Evolutionary conservation across 2,329 filamentous ascomycete species (phyloP).

Genomic region (Diaporthe sp.): DNA sequence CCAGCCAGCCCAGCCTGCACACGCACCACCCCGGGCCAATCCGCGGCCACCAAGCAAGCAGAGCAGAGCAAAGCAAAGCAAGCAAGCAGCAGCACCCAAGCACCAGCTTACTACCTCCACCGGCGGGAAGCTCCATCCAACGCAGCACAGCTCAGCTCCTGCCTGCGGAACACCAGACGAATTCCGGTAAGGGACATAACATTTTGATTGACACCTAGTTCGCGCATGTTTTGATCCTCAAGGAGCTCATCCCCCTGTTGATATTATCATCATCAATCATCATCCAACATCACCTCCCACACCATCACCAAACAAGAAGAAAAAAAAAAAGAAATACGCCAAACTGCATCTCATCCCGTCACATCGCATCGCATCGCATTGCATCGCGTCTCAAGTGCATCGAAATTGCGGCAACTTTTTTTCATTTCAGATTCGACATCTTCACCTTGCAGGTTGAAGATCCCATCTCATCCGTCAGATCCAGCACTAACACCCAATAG

Average conservation of each 20-base stretch:
- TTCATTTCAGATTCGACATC: not conserved
- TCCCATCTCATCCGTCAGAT: conserved; percentile 13
- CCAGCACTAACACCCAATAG: conserved; percentile 11
- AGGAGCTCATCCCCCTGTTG: not conserved
- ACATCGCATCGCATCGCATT: not conserved
- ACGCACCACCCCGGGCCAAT: conserved; percentile 17
- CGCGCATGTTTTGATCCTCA: not conserved
- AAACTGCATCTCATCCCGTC: not conserved
- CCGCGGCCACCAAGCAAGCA: conserved; percentile 5
- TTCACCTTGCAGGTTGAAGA: not conserved
- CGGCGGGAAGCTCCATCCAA: conserved; percentile 13
- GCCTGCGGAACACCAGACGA: conserved; percentile 11
- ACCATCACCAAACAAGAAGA: not conserved
- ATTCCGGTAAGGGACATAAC: not conserved
- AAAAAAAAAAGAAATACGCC: not conserved
- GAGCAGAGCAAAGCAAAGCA: not conserved
- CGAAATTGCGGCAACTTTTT: not conserved
- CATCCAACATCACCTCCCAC: not conserved
- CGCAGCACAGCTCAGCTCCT: conserved; percentile 8
- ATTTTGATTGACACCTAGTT: conserved; percentile 7
- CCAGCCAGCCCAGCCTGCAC: conserved; percentile 21
- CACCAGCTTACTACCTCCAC: conserved; percentile 14
- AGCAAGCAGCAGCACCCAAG: not conserved
- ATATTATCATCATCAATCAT: not conserved
- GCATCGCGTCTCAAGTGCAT: not conserved